phyloP scores from a whole-genome alignment of 768 basidiomycete species.

The Naganishia randhawae region DNA sequence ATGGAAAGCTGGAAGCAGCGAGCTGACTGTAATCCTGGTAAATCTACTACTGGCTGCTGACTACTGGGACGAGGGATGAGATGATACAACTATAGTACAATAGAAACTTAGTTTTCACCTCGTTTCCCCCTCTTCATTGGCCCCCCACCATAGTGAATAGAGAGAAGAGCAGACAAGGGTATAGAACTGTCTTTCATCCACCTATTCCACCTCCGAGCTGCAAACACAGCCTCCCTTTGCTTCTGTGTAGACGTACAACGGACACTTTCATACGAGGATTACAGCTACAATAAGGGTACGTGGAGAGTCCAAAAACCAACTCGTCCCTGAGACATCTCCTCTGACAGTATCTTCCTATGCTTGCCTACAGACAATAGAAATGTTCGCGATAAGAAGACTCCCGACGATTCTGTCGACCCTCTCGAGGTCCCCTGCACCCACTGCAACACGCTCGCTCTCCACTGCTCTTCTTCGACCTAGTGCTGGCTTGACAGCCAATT shows the following conservation, averaged over 20 bases:
- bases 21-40: neutral
- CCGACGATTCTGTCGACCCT: slow-evolving; percentile 9
- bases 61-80: neutral
- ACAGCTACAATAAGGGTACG: neutral
- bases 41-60: neutral
- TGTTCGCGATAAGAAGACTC: slow-evolving; percentile 15
- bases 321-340: neutral
- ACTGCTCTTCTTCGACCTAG: slow-evolving; percentile 20
- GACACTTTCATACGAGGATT: neutral
- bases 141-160: neutral
- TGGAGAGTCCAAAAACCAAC: neutral
- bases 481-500: neutral
- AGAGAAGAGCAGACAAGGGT: neutral
- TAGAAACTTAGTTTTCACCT: neutral
- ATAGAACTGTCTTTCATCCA: neutral
- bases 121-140: neutral
- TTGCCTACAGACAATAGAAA: neutral
- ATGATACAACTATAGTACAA: neutral
- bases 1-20: neutral
- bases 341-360: neutral
- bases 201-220: neutral
- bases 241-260: neutral
- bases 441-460: slow-evolving; percentile 3
- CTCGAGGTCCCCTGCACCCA: neutral
- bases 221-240: too few species aligned